A percentile compares a stretch with the other conserved stretches of the same genome.
These are phyloP conservation scores for Plasmodium cynomolgi DNA, from an alignment of 169 alveolate genomes.

Conservation along the genomic window DNA sequence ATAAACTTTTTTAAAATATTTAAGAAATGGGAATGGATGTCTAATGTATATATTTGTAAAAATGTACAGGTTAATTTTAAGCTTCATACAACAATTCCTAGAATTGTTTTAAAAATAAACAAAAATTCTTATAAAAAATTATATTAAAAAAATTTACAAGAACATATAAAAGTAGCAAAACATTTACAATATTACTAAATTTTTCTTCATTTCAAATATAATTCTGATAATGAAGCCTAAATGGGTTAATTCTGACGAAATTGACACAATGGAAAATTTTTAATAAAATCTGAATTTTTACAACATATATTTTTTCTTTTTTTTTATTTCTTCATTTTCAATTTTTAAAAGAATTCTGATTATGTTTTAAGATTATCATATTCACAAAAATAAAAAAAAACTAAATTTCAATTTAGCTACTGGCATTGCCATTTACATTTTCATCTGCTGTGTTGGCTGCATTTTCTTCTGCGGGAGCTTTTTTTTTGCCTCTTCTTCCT, in stretches of 20 bases:
- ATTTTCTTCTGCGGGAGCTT: constrained; percentile 1
- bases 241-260: constrained; percentile 14
- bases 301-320: constrained; percentile 5
- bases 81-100: constrained; percentile 6
- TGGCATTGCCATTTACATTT: constrained; percentile 25
- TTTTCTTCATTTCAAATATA: constrained; percentile 26
- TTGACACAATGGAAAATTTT: constrained; percentile 3
- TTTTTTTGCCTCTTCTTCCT: constrained; percentile 30
- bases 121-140: background rate
- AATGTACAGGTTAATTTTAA: constrained; percentile 11
- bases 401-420: constrained; percentile 32
- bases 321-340: constrained; percentile 11
- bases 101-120: constrained; percentile 25
- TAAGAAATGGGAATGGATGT: background rate
- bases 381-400: background rate
- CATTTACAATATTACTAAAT: constrained; percentile 28
- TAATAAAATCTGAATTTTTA: constrained; percentile 19
- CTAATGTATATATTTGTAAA: constrained; percentile 8
- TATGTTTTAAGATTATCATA: constrained; percentile 29
- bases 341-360: constrained; percentile 20
- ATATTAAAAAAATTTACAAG: constrained; percentile 25
- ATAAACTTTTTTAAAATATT: constrained; percentile 1
- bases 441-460: constrained; percentile 3
- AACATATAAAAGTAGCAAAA: background rate
- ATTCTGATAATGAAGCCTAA: constrained; percentile 21